Evolutionary conservation across 75 land plant species (phyloP).

Genomic region (Pinus taeda): DNA sequence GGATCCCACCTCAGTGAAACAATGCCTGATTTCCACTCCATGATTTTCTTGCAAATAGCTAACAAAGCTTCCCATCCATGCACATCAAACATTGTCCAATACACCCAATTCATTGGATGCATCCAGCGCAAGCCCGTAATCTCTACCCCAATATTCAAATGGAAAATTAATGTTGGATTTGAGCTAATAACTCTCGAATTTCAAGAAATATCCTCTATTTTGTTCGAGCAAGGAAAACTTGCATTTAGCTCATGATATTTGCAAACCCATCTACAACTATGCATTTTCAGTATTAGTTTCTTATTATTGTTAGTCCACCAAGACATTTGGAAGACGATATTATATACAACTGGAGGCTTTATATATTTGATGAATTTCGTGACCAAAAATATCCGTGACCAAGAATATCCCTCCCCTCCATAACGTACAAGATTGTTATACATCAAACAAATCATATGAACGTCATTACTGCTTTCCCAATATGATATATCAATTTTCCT

Average conservation of each 20-base stretch:
- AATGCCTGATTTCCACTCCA: background rate
- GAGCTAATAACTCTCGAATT: background rate
- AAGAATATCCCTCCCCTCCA: background rate
- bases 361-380: background rate
- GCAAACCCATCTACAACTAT: background rate
- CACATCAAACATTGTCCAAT: background rate
- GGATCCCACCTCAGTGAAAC: background rate
- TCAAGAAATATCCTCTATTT: background rate
- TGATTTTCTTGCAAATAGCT: background rate
- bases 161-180: background rate
- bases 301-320: background rate
- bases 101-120: background rate
- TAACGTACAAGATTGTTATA: background rate
- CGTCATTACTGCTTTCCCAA: background rate
- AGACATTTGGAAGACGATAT: background rate
- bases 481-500: background rate
- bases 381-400: too few relatives aligned
- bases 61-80: background rate
- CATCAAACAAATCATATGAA: background rate
- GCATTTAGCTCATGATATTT: background rate
- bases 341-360: background rate
- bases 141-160: background rate
- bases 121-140: too few relatives aligned
- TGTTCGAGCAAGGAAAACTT: background rate
- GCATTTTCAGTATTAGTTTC: background rate